Conservation (phyloP, 2,329 filamentous ascomycete species). For the Phialemoniopsis sp. region DNA sequence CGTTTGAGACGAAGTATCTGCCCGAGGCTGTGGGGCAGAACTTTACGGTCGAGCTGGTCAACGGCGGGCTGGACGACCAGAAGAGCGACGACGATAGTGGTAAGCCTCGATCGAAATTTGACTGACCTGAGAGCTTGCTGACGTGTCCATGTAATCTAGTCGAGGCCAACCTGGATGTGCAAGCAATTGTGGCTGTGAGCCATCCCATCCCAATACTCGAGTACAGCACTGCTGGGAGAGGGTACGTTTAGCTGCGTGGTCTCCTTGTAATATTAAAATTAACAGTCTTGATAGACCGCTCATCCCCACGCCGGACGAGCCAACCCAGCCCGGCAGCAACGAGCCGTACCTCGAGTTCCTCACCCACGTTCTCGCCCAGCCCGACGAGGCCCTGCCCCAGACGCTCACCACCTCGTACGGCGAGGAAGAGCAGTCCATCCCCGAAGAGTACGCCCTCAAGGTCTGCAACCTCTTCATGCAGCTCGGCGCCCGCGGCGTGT, state of each 20-base stretch:
- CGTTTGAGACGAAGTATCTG: constrained; percentile 46
- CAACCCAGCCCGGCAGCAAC: constrained; percentile 51
- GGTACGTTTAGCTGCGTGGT: constrained; percentile 3
- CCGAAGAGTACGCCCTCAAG: constrained; percentile 52
- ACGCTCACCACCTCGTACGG: constrained; percentile 64
- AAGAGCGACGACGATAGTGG: constrained; percentile 26
- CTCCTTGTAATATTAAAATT: constrained; percentile 21
- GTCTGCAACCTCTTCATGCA: constrained; percentile 62
- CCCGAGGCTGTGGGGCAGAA: constrained; percentile 45
- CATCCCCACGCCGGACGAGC: constrained; percentile 42
- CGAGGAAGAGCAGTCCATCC: constrained; percentile 62
- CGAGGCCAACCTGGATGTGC: constrained; percentile 62
- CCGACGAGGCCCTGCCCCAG: constrained; percentile 48
- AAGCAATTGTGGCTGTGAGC: constrained; percentile 54
- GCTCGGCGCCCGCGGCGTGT: constrained; percentile 63
- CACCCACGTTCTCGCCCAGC: constrained; percentile 49
- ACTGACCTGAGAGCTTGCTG: not conserved
- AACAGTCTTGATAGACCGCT: constrained; percentile 39
- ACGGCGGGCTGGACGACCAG: constrained; percentile 48
- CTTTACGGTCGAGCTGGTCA: constrained; percentile 53
- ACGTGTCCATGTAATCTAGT: constrained; percentile 10
- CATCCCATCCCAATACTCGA: constrained; percentile 50
- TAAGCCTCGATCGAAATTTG: constrained; percentile 9
- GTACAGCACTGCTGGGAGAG: constrained; percentile 56
- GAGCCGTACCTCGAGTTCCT: constrained; percentile 66